These are phyloP conservation scores for Microbotryomycetes sp. DNA, from an alignment of 1,284 basidiomycete species.

Conservation along the genomic window DNA sequence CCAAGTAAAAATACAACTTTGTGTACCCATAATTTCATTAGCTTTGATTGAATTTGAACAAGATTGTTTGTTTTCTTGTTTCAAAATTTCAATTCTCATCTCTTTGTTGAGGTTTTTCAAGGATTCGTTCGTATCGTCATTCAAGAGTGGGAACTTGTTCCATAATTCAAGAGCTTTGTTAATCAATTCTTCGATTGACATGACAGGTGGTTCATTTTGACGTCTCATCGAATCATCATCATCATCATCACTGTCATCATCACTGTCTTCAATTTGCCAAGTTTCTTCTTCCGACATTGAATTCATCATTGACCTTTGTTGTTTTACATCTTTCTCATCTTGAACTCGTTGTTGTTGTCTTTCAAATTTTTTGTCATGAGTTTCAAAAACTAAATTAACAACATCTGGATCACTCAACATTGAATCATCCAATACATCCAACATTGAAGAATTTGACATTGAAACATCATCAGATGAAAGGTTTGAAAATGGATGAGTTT, in stretches of 20 bases:
- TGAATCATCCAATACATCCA: constrained; percentile 18
- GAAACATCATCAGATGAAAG: no score
- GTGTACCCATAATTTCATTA: constrained; percentile 34
- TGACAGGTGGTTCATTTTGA: neutral
- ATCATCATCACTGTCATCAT: neutral
- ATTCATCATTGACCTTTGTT: neutral
- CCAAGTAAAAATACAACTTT: constrained; percentile 36
- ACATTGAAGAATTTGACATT: no score
- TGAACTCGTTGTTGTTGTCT: neutral
- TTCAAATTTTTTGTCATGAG: neutral
- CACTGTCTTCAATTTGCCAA: no score
- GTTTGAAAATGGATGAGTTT: no score
- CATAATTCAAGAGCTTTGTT: constrained; percentile 26
- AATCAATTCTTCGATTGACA: constrained; percentile 33
- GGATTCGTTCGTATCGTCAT: neutral
- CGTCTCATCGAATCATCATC: neutral
- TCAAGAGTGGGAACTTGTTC: constrained; percentile 19
- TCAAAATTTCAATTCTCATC: neutral
- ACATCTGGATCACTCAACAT: constrained; percentile 31
- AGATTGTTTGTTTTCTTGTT: no score
- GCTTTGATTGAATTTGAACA: constrained; percentile 13
- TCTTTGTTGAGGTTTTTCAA: neutral
- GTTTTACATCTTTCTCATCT: neutral
- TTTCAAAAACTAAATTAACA: constrained; percentile 9
- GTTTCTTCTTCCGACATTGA: no score